Base-by-base conservation (phyloP, 176 grass and related monocot species). In the Raddia distichophylla region DNA sequence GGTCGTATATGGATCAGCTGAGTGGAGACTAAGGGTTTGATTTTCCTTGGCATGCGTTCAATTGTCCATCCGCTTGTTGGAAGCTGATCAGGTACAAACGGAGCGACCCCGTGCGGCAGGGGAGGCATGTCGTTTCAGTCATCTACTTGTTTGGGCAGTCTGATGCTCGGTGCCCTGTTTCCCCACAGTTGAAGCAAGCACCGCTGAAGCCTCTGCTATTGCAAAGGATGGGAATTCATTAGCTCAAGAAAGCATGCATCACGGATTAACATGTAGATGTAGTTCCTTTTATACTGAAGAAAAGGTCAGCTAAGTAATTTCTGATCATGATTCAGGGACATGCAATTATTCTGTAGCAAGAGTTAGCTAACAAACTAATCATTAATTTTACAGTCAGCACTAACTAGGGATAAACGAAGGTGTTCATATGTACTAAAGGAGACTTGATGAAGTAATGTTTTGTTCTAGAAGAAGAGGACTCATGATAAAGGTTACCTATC, bases 131-230 rank as follows among this genome's bases (percentile, higher is more conserved):
- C 13, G 2, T 74, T 71, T 78, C 66, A 20, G 6, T 16, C 46
- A 8, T 73, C 82, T 99, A 99, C 87, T 93, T 98, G 90, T 87
- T 91, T 34, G 97, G 90, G 82, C 97, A 99, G 59, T 99, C 93
- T 56, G 90, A 90, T 88, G 97, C 97, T 55, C 93, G 87, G 87
- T 99, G 97, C 17, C 97, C 97, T 8, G 87, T 71, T 59, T 80
- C 67, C 2, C 97, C 97, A 3, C 97, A 99, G 56, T 84, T 99
- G 77, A 91, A 99, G 87, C 97, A 99, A 34, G 91, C 80, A 50
- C 97, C 97, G 43, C 79, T 82, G 85, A 99, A 99, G 85, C 84
- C 75, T 79, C 95, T 98, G 92, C 54, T 77, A 14, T 59, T 75
- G 73, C 48, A 66, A 37, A 71, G 42, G 57, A 52, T 4, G 20